Conservation (phyloP, 2,329 filamentous ascomycete genomes). For the Fusarium tupiense region DNA sequence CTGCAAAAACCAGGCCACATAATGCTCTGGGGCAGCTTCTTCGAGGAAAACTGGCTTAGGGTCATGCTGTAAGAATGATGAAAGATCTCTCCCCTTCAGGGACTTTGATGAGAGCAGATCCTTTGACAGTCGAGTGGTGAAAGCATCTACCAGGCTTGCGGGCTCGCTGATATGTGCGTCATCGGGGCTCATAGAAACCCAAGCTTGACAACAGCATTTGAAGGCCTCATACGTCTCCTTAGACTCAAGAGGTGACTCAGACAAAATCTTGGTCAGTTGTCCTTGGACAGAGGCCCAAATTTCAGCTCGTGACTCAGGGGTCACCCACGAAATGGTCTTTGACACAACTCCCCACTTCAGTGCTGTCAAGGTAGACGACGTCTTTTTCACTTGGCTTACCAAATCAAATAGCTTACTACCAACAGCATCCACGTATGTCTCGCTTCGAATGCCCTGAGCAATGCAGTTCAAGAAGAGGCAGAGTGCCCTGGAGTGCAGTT, state of each 20-base stretch:
- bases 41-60: constrained; percentile 40
- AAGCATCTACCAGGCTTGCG: constrained; percentile 46
- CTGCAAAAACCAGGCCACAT: constrained; percentile 48
- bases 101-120: constrained; percentile 42
- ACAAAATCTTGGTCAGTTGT: constrained; percentile 47
- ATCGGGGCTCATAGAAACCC: constrained; percentile 53
- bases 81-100: constrained; percentile 37
- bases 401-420: constrained; percentile 52
- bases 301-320: constrained; percentile 41
- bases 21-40: constrained; percentile 44
- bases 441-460: constrained; percentile 52
- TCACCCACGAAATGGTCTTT: constrained; percentile 49
- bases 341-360: constrained; percentile 55
- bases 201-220: constrained; percentile 51
- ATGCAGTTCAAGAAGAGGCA: constrained; percentile 57
- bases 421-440: constrained; percentile 55
- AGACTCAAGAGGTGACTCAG: constrained; percentile 46
- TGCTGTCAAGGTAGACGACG: constrained; percentile 45
- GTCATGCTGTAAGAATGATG: constrained; percentile 19
- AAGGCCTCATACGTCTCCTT: constrained; percentile 54
- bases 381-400: constrained; percentile 43
- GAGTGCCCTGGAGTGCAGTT: constrained; percentile 45
- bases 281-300: constrained; percentile 49
- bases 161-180: constrained; percentile 44
- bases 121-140: constrained; percentile 47